A percentile compares a stretch with the other conserved stretches of the same genome.
phyloP scores from a whole-genome alignment of 805 yeast genomes.

The Candida nanaspora region DNA sequence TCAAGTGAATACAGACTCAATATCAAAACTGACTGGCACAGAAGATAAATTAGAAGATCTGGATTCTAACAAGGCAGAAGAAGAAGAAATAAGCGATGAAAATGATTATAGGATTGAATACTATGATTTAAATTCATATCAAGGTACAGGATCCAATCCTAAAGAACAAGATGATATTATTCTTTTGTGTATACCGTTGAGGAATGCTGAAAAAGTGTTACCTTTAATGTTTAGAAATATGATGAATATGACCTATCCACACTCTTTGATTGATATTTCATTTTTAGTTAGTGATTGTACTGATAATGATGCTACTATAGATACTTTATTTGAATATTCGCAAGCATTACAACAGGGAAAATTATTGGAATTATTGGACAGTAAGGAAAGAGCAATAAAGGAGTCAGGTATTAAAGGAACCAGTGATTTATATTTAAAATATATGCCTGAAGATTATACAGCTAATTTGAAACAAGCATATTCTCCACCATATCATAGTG shows the following conservation, averaged over 20 bases:
- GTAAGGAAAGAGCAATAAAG: slow-evolving; percentile 29
- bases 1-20: background rate
- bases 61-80: background rate
- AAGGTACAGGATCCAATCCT: slow-evolving; percentile 45
- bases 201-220: slow-evolving; percentile 71
- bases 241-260: slow-evolving; percentile 83
- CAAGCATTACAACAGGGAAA: slow-evolving; percentile 68
- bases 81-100: background rate
- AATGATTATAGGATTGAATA: slow-evolving; percentile 33
- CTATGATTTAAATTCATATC: slow-evolving; percentile 54
- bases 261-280: slow-evolving; percentile 69
- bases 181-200: slow-evolving; percentile 63
- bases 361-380: slow-evolving; percentile 40
- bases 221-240: slow-evolving; percentile 80
- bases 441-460: slow-evolving; percentile 59
- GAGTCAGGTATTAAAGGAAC: slow-evolving; percentile 41
- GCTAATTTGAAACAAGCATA: slow-evolving; percentile 52
- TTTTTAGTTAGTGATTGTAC: slow-evolving; percentile 79
- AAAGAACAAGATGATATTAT: slow-evolving; percentile 50
- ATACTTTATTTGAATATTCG: slow-evolving; percentile 56
- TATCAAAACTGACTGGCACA: background rate
- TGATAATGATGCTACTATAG: slow-evolving; percentile 55
- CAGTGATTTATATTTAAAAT: slow-evolving; percentile 55
- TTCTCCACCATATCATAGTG: slow-evolving; percentile 56
- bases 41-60: background rate